Conservation (phyloP, 2,329 filamentous ascomycete species). For the Fusarium succisae region DNA sequence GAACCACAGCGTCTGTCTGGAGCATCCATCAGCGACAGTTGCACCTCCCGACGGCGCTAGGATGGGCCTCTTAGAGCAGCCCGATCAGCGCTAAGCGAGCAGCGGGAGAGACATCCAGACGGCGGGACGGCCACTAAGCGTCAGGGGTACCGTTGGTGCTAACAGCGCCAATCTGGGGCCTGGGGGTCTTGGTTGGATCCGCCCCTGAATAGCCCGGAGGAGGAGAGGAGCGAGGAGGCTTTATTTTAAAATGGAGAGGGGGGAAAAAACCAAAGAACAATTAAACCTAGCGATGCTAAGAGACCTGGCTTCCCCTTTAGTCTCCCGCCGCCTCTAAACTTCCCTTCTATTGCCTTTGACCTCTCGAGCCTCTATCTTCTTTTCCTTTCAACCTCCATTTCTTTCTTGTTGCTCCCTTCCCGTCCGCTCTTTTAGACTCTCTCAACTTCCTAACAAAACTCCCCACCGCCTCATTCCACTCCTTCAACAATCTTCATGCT, state of each 20-base stretch:
- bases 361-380: constrained; percentile 20
- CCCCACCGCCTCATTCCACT: neutral
- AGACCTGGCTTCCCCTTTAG: constrained; percentile 36
- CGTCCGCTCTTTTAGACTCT: constrained; percentile 20
- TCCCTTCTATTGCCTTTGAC: constrained; percentile 9
- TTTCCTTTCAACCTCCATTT: constrained; percentile 2
- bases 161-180: constrained; percentile 46
- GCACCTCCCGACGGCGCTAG: constrained; percentile 36
- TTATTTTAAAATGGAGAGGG: constrained; percentile 42
- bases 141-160: constrained; percentile 41
- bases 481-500: constrained; percentile 5
- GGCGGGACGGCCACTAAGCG: constrained; percentile 41
- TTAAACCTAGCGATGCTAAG: constrained; percentile 40
- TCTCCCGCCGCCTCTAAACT: constrained; percentile 25
- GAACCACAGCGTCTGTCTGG: neutral
- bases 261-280: constrained; percentile 40
- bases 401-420: constrained; percentile 15
- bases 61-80: constrained; percentile 37
- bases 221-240: constrained; percentile 30
- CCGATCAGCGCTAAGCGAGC: constrained; percentile 44
- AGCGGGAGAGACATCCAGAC: constrained; percentile 37
- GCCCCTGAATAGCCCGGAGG: constrained; percentile 37
- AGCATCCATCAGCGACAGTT: constrained; percentile 12
- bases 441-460: neutral
- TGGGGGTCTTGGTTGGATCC: constrained; percentile 41